Evolutionary conservation across 257 asterid species (phyloP).

Genomic region (Solanum megistacrolobum): DNA sequence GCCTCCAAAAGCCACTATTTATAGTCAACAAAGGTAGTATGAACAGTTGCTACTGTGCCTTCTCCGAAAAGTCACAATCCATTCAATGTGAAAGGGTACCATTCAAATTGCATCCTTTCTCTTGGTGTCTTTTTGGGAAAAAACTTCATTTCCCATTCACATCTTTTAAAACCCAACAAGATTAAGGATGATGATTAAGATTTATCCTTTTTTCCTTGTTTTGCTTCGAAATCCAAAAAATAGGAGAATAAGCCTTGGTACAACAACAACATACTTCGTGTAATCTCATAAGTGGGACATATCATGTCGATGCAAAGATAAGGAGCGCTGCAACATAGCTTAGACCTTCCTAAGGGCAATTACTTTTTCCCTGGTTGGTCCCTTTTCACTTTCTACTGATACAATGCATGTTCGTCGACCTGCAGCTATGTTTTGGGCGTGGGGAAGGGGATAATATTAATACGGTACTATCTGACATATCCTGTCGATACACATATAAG

Average conservation of each 20-base stretch:
- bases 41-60: not conserved
- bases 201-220: not conserved
- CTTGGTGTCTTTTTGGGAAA: not conserved
- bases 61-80: not conserved
- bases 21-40: not conserved
- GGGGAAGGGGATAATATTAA: not conserved
- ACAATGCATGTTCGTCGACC: not conserved
- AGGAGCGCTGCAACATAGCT: not conserved
- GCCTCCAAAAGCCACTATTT: slow-evolving; percentile 58
- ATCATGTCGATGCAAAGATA: not conserved
- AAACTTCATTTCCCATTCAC: not conserved
- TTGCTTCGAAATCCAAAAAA: not conserved
- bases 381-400: not conserved
- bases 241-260: not conserved
- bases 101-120: not conserved
- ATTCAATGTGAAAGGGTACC: not conserved
- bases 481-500: not conserved
- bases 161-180: not conserved
- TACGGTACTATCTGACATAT: not conserved
- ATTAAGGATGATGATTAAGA: not conserved
- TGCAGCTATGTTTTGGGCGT: not conserved
- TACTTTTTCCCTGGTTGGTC: not conserved
- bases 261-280: not conserved
- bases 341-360: not conserved
- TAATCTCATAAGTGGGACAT: not conserved